A percentile compares a stretch with the other conserved stretches of the same genome.
Conservation (phyloP, 2,329 filamentous ascomycete genomes). For the Aspergillus arachidicola region DNA sequence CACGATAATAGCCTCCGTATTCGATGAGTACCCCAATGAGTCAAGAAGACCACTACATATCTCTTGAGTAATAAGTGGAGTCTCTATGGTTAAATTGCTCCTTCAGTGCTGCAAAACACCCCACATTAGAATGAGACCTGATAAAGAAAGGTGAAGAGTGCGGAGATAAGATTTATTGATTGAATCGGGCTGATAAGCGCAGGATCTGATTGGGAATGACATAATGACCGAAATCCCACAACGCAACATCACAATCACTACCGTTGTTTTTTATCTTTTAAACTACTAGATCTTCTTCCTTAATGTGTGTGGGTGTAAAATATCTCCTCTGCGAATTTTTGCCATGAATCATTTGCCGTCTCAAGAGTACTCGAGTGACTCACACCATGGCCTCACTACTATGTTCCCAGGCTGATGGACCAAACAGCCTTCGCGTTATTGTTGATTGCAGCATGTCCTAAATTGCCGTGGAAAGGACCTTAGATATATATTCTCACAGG, state of each 20-base stretch:
- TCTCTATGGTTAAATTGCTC: neutral
- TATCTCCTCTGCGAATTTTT: neutral
- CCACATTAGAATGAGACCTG: neutral
- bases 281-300: neutral
- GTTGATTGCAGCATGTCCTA: slow-evolving; percentile 8
- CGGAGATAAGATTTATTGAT: neutral
- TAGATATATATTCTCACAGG: neutral
- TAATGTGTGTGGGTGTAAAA: neutral
- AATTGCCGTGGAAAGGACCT: slow-evolving; percentile 8
- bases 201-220: neutral
- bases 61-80: slow-evolving; percentile 3
- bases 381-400: slow-evolving; percentile 3
- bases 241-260: neutral
- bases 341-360: neutral
- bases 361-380: neutral
- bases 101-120: neutral
- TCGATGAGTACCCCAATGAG: neutral
- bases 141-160: slow-evolving; percentile 1
- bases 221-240: slow-evolving; percentile 1
- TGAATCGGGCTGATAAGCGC: neutral
- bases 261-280: neutral
- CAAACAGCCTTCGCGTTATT: slow-evolving; percentile 3
- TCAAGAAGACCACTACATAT: neutral
- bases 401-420: slow-evolving; percentile 3
- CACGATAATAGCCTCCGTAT: neutral